Evolutionary conservation across 805 yeast species (phyloP), one percentile per base, ranked within the genome.

Genomic region (Wickerhamiella azymoides): DNA sequence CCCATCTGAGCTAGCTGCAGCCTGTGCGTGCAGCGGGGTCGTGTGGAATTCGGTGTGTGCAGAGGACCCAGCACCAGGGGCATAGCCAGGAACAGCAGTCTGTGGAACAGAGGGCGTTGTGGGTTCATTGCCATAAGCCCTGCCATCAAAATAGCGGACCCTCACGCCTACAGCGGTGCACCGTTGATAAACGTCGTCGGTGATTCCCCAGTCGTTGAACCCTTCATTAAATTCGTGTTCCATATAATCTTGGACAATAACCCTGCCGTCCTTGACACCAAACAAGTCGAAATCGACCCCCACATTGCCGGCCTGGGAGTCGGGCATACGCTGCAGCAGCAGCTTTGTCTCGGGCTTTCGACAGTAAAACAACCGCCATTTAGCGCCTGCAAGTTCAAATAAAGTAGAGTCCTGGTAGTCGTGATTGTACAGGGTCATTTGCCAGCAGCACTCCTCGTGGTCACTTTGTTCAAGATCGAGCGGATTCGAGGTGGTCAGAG

Each of bases 201-300:
- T 16, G 13, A 30, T 8, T 6, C 44, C 44, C 44, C 44, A 41
- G 16, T 41, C 44, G 14, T 41, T 41, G 25, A 41, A 41, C 17
- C 44, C 44, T 10, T 26, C 16, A 7, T 24, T 13, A n/a, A 41
- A 41, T 4, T 17, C 26, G 35, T 41, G 44, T 2, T 11, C 32
- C 19, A 41, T 16, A n/a, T 33, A 41, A 10, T 41, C 39, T 16
- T 25, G 26, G 5, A 27, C 13, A 24, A 21, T 21, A 5, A 32
- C 27, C 5, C 25, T 10, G 33, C 25, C 36, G 5, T 41, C 35
- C 13, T 24, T 14, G 3, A 28, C 25, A 1, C 44, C 38, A 8
- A 41, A 7, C 8, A 41, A 30, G 13, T 41, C 44, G 14, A 41
- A 41, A 17, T 41, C 38, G 2, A 41, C 33, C 25, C 25, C 44